Percentiles rank a stretch among this genome's conserved stretches.
Evolutionary conservation across 495 filamentous ascomycete genomes (phyloP).

Genomic region (Xylaria venustula): DNA sequence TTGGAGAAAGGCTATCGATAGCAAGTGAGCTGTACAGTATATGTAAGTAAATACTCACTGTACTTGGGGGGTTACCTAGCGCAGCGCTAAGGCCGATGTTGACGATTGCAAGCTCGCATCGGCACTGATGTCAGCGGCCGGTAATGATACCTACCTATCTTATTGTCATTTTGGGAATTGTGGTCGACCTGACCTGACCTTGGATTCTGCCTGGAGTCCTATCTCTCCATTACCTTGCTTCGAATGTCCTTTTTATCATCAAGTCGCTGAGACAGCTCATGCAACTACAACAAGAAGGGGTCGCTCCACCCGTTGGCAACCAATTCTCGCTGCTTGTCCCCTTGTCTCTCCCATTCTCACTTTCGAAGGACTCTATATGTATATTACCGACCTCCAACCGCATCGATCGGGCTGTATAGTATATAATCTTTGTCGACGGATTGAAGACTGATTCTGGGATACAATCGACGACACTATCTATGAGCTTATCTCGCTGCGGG

Average conservation of each 20-base stretch:
- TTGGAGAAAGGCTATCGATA: slow-evolving; percentile 6
- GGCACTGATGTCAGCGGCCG: not conserved
- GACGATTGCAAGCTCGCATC: not conserved
- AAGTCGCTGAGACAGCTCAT: too few relatives aligned
- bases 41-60: too few relatives aligned
- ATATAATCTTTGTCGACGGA: not conserved
- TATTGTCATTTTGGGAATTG: not conserved
- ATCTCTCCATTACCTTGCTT: too few relatives aligned
- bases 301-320: not conserved
- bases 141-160: not conserved
- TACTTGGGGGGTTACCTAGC: not conserved
- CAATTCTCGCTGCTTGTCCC: not conserved
- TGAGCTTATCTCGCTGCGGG: not conserved
- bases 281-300: not conserved
- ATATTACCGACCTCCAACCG: not conserved
- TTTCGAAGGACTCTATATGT: not conserved
- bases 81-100: not conserved
- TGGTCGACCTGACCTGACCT: not conserved
- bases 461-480: not conserved
- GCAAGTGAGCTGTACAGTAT: not conserved
- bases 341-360: not conserved
- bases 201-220: not conserved
- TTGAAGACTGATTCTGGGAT: not conserved
- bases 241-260: not conserved
- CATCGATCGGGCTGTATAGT: not conserved